phyloP scores from a whole-genome alignment of 2,329 filamentous ascomycete species.

The Colletotrichum cordylinicola region DNA sequence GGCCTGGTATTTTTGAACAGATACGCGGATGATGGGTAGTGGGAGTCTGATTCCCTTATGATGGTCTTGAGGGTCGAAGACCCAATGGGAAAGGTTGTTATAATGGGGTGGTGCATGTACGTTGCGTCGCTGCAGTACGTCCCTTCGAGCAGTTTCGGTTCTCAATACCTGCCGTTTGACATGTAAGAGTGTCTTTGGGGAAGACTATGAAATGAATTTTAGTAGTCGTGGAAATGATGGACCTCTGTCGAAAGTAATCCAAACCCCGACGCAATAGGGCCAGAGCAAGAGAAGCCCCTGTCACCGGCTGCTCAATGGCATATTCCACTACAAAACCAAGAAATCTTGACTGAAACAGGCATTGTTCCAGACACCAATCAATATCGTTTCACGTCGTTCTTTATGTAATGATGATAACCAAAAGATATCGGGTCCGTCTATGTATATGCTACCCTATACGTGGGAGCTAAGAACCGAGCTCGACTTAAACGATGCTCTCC shows the following conservation, averaged over 20 bases:
- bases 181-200: background rate
- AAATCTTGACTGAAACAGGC: background rate
- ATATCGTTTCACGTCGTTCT: no score
- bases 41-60: rapidly evolving
- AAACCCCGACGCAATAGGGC: background rate
- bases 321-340: background rate
- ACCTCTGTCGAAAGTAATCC: background rate
- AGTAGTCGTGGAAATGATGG: background rate
- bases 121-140: background rate
- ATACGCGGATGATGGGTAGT: background rate
- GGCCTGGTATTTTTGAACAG: rapidly evolving
- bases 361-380: background rate
- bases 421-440: no score
- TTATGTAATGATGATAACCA: no score
- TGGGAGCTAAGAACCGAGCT: no score
- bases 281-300: no score
- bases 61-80: background rate
- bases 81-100: background rate
- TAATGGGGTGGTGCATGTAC: background rate
- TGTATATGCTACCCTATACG: no score
- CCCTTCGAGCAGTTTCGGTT: no score
- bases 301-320: background rate
- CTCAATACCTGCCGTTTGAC: no score
- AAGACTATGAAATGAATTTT: background rate
- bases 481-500: no score